A percentile compares a stretch with the other conserved stretches of the same genome.
phyloP scores from a whole-genome alignment of 73 alveolate species.

The Stentor roeselii region DNA sequence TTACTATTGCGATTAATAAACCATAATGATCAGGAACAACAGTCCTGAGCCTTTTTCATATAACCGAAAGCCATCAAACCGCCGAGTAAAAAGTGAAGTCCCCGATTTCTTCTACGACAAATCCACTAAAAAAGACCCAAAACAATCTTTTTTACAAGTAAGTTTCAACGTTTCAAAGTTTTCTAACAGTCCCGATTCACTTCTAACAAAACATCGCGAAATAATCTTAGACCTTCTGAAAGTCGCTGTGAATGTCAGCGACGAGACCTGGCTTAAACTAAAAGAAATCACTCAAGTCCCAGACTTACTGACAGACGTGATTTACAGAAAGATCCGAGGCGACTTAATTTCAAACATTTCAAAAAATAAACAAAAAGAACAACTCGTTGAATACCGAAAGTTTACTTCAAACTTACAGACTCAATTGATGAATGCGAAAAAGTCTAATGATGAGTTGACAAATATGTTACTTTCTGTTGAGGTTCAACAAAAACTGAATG shows the following conservation, averaged over 20 bases:
- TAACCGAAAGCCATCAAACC: neutral
- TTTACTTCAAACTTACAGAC: neutral
- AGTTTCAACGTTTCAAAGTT: neutral
- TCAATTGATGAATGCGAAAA: neutral
- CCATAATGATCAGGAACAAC: neutral
- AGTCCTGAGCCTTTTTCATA: neutral
- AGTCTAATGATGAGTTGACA: neutral
- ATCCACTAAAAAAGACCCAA: neutral
- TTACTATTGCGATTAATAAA: too few relatives aligned
- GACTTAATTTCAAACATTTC: neutral
- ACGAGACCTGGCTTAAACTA: neutral
- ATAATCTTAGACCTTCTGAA: neutral
- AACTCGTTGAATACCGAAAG: neutral
- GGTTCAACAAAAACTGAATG: neutral
- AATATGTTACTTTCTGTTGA: neutral
- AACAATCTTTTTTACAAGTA: neutral
- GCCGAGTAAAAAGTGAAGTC: neutral
- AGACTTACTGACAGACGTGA: neutral
- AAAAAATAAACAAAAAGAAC: neutral
- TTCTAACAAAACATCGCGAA: conserved; percentile 7
- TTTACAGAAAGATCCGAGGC: neutral
- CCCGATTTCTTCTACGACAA: neutral
- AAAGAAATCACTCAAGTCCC: neutral
- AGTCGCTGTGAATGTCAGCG: neutral
- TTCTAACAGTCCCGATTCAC: neutral